These are phyloP conservation scores for Cucumis hystrix DNA, from an alignment of 306 rosid species.

Conservation along the genomic window DNA sequence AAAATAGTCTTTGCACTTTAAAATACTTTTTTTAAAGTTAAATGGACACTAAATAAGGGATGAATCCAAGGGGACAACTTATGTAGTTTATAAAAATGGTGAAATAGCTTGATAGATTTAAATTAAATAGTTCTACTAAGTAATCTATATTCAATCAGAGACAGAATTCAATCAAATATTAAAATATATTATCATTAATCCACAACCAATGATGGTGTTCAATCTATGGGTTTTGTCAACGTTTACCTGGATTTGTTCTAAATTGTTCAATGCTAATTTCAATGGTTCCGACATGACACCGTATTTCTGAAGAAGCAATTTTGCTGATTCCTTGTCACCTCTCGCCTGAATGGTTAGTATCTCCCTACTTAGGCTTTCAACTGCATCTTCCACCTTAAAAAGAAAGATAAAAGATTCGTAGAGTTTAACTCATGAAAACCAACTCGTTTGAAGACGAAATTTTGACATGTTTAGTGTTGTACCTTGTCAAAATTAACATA, in stretches of 20 bases:
- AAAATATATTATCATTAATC: neutral
- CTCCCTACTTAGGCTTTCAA: constrained; percentile 77
- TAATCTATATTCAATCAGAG: neutral
- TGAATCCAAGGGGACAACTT: neutral
- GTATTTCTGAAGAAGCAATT: constrained; percentile 54
- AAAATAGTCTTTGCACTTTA: no score
- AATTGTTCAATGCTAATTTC: constrained; percentile 41
- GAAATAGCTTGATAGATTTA: no score
- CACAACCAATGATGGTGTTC: no score
- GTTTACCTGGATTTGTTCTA: constrained; percentile 68
- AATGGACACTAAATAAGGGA: neutral
- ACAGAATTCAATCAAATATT: neutral
- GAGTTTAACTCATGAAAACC: neutral
- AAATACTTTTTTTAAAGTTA: no score
- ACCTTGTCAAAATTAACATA: constrained; percentile 84
- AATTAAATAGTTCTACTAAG: no score
- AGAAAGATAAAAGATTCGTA: neutral
- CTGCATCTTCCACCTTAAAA: constrained; percentile 62
- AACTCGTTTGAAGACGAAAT: neutral
- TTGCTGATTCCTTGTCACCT: constrained; percentile 83
- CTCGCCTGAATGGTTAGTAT: constrained; percentile 84
- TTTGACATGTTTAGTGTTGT: constrained; percentile 4
- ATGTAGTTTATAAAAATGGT: no score
- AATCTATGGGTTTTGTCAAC: neutral
- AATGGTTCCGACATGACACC: constrained; percentile 46